Evolutionary conservation across 768 basidiomycete species (phyloP), one percentile per base, ranked within the genome.

Genomic region (Hemileccinum rubropunctum): DNA sequence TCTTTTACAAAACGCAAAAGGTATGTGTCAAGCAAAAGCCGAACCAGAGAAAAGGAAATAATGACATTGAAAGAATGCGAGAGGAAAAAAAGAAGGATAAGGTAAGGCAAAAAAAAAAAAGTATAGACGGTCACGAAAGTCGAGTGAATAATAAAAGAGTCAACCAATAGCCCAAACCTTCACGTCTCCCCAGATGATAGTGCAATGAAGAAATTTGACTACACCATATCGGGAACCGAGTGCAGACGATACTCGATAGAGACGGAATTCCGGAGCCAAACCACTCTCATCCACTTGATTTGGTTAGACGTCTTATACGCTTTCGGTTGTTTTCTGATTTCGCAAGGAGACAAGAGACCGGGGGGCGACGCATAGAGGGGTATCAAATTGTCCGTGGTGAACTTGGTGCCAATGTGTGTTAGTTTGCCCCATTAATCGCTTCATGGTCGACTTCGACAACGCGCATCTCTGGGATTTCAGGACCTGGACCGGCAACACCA

Each of bases 91-190:
- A 70, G 60, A 63, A 60, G 54, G 45, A 63, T 64, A 70, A 65
- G 32, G 59, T 61, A 64, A 54, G 49, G 53, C 47, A 26, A 61
- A 53, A 49, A 65, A 65, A 26, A 61, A 53, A 49, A 65, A 65
- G 54, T 56, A 65, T 58, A 38, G 56, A 64, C 60, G 18, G 20
- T 60, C 52, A 52, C 54, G 64, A 67, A 73, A 60, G 67, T 54
- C 64, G 69, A 75, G 69, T 66, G 64, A 73, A 77, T 77, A 78
- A 78, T 75, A 69, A 77, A 69, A 58, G 66, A 65, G 70, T 73
- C 79, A 82, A 81, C 79, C 78, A 82, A 81, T 73, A 82, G 78
- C 82, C 79, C 78, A 79, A 78, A 52, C 52, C 57, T 58, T 58
- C 62, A 56, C 60, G 55, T 54, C 51, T 54, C 52, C 34, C 42